Conservation (phyloP, 805 yeast species). For the Yarrowia bubula region DNA sequence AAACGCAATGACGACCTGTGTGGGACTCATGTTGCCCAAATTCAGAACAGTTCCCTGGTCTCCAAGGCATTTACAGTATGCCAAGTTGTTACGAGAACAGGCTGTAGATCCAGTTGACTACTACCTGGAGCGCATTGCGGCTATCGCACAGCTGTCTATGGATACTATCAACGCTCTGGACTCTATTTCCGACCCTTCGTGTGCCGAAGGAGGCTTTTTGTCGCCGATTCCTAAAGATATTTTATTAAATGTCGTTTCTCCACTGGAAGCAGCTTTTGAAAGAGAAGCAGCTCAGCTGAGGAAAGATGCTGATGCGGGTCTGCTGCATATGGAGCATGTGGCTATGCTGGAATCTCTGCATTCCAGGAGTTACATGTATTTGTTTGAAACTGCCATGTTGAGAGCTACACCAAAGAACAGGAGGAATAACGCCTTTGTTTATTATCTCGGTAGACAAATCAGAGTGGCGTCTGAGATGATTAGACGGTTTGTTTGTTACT, state of each 20-base stretch:
- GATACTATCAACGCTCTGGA: constrained; percentile 15
- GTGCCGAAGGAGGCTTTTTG: not conserved
- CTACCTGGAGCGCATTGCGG: not conserved
- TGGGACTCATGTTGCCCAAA: constrained; percentile 20
- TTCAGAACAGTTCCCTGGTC: constrained; percentile 22
- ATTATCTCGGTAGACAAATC: constrained; percentile 9
- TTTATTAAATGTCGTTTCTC: constrained; percentile 1
- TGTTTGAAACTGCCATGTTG: constrained; percentile 9
- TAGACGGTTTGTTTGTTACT: not conserved
- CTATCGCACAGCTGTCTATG: constrained; percentile 8
- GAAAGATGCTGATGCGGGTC: constrained; percentile 1
- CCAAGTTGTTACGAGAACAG: constrained; percentile 5
- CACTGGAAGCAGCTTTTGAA: constrained; percentile 13
- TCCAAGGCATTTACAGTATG: not conserved
- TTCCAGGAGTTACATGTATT: not conserved
- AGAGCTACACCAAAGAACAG: not conserved
- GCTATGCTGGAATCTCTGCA: constrained; percentile 6
- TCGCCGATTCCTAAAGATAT: constrained; percentile 6
- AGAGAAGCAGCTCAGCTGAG: not conserved
- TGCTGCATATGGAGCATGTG: constrained; percentile 11
- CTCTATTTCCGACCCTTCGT: constrained; percentile 6
- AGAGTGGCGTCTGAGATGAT: constrained; percentile 7
- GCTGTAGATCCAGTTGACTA: constrained; percentile 15
- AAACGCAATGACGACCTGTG: constrained; percentile 18
- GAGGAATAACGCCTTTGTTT: constrained; percentile 1